Evolutionary conservation across 2,329 filamentous ascomycete species (phyloP), one percentile per base, ranked within the genome.

Genomic region (Phoma sp.): DNA sequence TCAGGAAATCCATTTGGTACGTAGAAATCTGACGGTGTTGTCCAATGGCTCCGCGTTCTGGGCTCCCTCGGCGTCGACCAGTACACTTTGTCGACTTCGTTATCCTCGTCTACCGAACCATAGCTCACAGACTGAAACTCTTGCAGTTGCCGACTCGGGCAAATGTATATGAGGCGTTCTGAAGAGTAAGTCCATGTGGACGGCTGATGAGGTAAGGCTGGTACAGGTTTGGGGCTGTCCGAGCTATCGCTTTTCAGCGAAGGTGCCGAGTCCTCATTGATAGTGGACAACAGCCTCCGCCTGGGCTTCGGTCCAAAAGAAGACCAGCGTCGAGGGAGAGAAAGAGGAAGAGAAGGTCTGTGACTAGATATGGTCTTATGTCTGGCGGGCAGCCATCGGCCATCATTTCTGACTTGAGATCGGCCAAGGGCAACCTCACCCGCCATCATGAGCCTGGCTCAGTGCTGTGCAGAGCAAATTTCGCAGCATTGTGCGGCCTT

Each of bases 41-140:
- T 32, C 51, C 44, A 44, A 22, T 44, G 44, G 22, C 51, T 55
- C 19, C 41, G 45, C 17, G 40, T 50, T 29, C 41, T 39, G 41
- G 41, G 50, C 7, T 45, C 13, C 15, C 7, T 33, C 12, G 27
- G 22, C 15, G 6, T 29, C 5, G 35, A 9, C 24, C 24, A 37
- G 25, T 17, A 32, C 9, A 17, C 10, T 17, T 45, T n/a, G 4
- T 21, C 36, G 36, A 22, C 21, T 24, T 38, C 3, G 10, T 38
- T 13, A 12, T 22, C 21, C 2, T 22, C 31, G 10, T 50, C 24
- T 2, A 19, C 21, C 8, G 37, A 40, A 31, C 38, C 7, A 17
- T 33, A 40, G 43, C 45, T 50, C 13, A 55, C 46, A 12, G 41
- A 55, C 31, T 55, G 52, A 4, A 25, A 31, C 4, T 40, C 37